Evolutionary conservation across 805 yeast species (phyloP), one percentile per base, ranked within the genome.

Genomic region (Hanseniaspora thailandica): DNA sequence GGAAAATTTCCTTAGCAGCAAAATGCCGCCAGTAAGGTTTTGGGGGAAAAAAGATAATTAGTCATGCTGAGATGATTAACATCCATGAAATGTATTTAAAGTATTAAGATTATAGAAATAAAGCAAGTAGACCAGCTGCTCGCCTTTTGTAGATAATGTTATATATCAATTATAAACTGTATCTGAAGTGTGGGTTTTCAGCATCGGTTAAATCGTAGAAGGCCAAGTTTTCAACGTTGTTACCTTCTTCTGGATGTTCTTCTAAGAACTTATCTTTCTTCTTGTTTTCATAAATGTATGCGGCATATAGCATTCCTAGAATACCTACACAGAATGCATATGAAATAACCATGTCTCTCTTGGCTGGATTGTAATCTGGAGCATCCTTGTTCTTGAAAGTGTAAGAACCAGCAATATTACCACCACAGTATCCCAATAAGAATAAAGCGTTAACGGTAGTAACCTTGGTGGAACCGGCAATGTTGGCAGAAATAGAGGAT

Each of bases 401-500:
- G 65, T 82, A 87, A 5, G 93, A 88, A 2, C 89, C 90, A 55
- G 81, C 75, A 38, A 83, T 69, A 63, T 82, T 80, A 15, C 86
- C 85, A 44, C 78, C 75, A 39, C 85, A 78, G 62, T 81, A 84
- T 5, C 79, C 82, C 55, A 83, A 72, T 64, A 84, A 71, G 46
- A 74, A 74, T 34, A 80, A 63, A 5, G 82, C 81, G 51, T 78
- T 76, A 26, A 78, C 73, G 5, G 78, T 73, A 58, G 80, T 71
- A 59, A 82, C 80, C 65, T 85, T 85, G n/a, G 89, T 82, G 57
- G 78, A 76, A 12, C 93, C 93, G 1, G 88, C 80, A 34, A 81
- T 75, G 63, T 84, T 74, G 2, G 77, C 69, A 28, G 69, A 65
- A 51, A 71, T 64, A 41, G 64, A 59, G 6, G 72, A 64, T 5